Evolutionary conservation across 1,139 yeast species (phyloP).

Genomic region (Yamadazyma kanchanaburiensis): DNA sequence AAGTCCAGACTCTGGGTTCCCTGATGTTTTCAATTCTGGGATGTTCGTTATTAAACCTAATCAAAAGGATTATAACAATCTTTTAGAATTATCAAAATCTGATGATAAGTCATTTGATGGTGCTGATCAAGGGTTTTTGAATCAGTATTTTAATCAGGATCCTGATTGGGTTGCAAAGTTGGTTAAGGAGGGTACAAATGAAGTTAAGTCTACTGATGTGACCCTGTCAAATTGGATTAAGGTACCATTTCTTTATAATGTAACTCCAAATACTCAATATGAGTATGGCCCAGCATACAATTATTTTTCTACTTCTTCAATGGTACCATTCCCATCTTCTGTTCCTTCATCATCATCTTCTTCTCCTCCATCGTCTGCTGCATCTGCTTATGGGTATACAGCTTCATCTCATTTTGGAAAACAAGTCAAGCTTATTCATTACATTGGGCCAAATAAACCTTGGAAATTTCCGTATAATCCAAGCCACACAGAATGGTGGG

Average conservation of each 20-base stretch:
- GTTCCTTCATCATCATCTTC: background rate
- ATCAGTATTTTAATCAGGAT: constrained; percentile 64
- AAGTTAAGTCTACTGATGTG: background rate
- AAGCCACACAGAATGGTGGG: constrained; percentile 42
- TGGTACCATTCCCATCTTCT: constrained; percentile 6
- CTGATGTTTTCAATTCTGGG: constrained; percentile 92
- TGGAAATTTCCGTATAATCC: constrained; percentile 47
- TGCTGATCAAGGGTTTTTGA: constrained; percentile 91
- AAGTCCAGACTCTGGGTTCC: constrained; percentile 94
- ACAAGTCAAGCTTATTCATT: constrained; percentile 66
- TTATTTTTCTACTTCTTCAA: constrained; percentile 38
- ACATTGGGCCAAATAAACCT: constrained; percentile 79
- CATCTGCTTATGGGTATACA: constrained; percentile 18
- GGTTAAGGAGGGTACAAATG: constrained; percentile 4
- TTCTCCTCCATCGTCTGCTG: background rate
- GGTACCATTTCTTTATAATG: constrained; percentile 80
- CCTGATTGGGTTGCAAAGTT: constrained; percentile 41
- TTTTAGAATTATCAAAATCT: constrained; percentile 29
- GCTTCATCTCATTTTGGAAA: constrained; percentile 21
- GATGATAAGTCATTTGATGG: constrained; percentile 71
- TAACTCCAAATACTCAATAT: constrained; percentile 79
- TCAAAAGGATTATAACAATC: constrained; percentile 36
- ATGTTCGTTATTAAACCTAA: constrained; percentile 69
- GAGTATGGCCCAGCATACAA: constrained; percentile 79
- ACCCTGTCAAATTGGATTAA: constrained; percentile 52